Evolutionary conservation across 257 asterid species (phyloP).

Genomic region (Linaria vulgaris): DNA sequence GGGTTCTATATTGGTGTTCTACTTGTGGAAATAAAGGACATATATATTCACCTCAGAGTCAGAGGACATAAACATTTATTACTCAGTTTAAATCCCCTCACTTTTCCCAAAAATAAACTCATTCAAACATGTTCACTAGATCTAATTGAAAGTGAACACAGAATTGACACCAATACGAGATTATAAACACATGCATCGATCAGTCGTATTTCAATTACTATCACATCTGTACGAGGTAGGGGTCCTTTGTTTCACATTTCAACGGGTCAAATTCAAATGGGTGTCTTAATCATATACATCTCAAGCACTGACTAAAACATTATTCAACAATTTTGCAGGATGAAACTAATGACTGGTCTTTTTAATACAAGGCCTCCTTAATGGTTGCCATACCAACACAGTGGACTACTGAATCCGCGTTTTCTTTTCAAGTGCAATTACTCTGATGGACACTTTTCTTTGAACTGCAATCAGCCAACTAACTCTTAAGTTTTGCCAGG

Average conservation of each 20-base stretch:
- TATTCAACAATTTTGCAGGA: neutral
- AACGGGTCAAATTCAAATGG: slow-evolving; percentile 9
- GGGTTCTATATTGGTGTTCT: slow-evolving; percentile 39
- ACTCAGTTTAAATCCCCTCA: too few relatives aligned
- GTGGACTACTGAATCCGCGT: too few relatives aligned
- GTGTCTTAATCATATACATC: neutral
- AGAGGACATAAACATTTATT: too few relatives aligned
- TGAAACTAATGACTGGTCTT: too few relatives aligned
- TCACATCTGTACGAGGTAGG: slow-evolving; percentile 20
- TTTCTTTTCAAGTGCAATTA: neutral
- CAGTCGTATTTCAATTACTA: neutral
- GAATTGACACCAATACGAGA: too few relatives aligned
- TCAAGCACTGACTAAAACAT: neutral
- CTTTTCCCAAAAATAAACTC: too few relatives aligned
- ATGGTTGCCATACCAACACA: too few relatives aligned
- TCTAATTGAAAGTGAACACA: too few relatives aligned
- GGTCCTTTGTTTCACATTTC: slow-evolving; percentile 26
- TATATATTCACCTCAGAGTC: neutral
- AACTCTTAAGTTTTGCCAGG: too few relatives aligned
- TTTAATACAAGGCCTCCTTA: too few relatives aligned
- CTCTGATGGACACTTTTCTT: neutral
- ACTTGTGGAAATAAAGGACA: slow-evolving; percentile 10
- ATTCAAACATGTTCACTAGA: too few relatives aligned
- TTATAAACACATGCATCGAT: neutral
- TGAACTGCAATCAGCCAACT: neutral